A percentile compares a stretch with the other conserved stretches of the same genome.
phyloP scores from a whole-genome alignment of 768 basidiomycete species.

The Pleurotus platypus region DNA sequence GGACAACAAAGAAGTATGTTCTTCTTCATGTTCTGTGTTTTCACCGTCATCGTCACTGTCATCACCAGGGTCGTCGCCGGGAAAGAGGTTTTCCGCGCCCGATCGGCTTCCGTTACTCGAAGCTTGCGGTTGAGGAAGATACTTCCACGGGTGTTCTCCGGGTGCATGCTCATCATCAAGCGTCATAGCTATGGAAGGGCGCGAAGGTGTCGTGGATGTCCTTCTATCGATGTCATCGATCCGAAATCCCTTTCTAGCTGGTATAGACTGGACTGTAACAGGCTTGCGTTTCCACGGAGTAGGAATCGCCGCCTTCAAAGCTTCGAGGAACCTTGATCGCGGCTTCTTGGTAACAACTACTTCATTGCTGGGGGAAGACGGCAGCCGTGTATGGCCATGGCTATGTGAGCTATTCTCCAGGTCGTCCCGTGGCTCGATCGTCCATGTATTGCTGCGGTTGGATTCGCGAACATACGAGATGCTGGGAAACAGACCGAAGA shows the following conservation, averaged over 20 bases:
- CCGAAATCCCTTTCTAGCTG: not conserved
- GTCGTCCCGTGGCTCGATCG: conserved; percentile 4
- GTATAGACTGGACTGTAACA: conserved; percentile 2
- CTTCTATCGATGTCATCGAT: conserved; percentile 3
- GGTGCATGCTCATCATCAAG: conserved; percentile 1
- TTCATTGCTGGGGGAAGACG: not conserved
- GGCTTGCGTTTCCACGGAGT: conserved; percentile 1
- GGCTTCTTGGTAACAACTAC: not conserved
- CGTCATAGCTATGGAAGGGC: not conserved
- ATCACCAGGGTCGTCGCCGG: not conserved
- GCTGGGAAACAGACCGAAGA: conserved; percentile 6
- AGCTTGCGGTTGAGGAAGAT: not conserved
- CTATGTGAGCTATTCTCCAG: not conserved
- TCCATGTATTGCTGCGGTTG: conserved; percentile 7
- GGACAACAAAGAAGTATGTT: conserved; percentile 6
- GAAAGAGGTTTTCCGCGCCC: conserved; percentile 1
- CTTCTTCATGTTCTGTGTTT: not conserved
- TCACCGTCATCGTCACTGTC: not conserved
- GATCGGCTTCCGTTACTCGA: conserved; percentile 2
- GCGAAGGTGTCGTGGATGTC: conserved; percentile 1
- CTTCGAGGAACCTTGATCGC: not conserved
- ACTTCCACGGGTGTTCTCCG: conserved; percentile 5
- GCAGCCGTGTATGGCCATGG: not conserved
- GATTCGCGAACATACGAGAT: conserved; percentile 1
- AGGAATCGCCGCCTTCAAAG: not conserved